Base-by-base conservation (phyloP, 345 rosid genomes). In the Excoecaria cochinchinensis region DNA sequence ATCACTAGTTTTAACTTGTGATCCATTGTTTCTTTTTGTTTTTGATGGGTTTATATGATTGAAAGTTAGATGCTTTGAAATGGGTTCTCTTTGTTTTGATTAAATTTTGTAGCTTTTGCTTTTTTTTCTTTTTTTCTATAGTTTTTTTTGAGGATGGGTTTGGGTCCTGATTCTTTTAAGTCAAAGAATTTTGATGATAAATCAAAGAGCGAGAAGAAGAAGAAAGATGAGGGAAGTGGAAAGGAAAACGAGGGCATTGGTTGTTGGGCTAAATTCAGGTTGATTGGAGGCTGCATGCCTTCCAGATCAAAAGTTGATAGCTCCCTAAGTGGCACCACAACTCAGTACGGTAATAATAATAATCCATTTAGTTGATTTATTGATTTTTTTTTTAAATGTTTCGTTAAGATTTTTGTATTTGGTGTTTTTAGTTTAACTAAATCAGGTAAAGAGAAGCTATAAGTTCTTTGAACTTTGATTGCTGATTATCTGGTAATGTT, bases 221-320 rank as follows among this genome's bases (percentile, higher is more conserved):
- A 71, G 46, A 75, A 74, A 31, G 65, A 69, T 61, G 71, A 70
- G 22, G 61, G 52, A 31, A 67, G 53, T 60, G 77, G 31, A 44
- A 78, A 59, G 73, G 22, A 52, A 2, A 63, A 68, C 19, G 71
- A 75, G 24, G 63, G 46, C 40, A 46, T 64, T 50, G 82, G 82
- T 4, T 79, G 82, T n/a, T 79, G 82, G 82, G n/a, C 50, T 74
- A 78, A 68, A 60, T 39, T 79, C 58, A 74, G 72, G 62, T 74
- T 56, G 55, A 31, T 70, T 51, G 62, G 72, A 14, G 66, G 78
- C 39, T 79, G 82, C 78, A 74, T 79, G 78, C 66, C 78, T 64
- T 79, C 82, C 44, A 79, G 82, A 62, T 74, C 78, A 74, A 79
- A 79, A 64, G 82, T 75, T n/a, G 76, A 75, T 79, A 63, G 42